Conservation (phyloP, 768 basidiomycete genomes). For the Phanerochaete sordida region DNA sequence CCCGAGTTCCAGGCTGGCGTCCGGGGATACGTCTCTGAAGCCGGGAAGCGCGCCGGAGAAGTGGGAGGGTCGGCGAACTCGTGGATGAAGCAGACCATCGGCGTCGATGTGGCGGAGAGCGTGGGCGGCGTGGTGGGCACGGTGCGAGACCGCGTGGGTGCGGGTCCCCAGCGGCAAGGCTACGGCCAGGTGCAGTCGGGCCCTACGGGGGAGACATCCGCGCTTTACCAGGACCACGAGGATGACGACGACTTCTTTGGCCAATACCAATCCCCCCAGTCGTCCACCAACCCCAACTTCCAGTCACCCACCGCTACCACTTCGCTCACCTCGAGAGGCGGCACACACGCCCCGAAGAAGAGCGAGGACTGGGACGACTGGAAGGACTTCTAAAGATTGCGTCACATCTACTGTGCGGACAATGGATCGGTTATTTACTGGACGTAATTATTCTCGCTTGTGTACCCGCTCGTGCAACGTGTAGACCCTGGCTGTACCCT, state of each 20-base stretch:
- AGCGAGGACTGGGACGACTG: conserved; percentile 46
- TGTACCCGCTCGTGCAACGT: conserved; percentile 5
- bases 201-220: conserved; percentile 54
- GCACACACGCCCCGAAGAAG: conserved; percentile 26
- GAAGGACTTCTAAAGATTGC: conserved; percentile 41
- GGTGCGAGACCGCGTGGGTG: conserved; percentile 54
- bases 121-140: conserved; percentile 67
- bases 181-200: conserved; percentile 35
- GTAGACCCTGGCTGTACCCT: not conserved
- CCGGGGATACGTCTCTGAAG: conserved; percentile 67
- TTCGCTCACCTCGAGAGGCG: conserved; percentile 4
- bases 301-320: conserved; percentile 14
- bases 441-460: conserved; percentile 6
- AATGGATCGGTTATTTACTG: not conserved
- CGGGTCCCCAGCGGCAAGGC: conserved; percentile 47
- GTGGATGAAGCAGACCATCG: conserved; percentile 74
- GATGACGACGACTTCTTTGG: conserved; percentile 59
- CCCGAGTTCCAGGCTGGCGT: conserved; percentile 76
- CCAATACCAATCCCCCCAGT: conserved; percentile 34
- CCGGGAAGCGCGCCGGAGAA: conserved; percentile 57
- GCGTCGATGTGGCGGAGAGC: conserved; percentile 81
- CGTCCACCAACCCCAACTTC: not conserved
- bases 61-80: conserved; percentile 67
- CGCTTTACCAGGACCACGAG: conserved; percentile 57
- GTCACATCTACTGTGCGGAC: not conserved